Conservation (phyloP, 352 stramenopile species). For the Plasmopara halstedii region DNA sequence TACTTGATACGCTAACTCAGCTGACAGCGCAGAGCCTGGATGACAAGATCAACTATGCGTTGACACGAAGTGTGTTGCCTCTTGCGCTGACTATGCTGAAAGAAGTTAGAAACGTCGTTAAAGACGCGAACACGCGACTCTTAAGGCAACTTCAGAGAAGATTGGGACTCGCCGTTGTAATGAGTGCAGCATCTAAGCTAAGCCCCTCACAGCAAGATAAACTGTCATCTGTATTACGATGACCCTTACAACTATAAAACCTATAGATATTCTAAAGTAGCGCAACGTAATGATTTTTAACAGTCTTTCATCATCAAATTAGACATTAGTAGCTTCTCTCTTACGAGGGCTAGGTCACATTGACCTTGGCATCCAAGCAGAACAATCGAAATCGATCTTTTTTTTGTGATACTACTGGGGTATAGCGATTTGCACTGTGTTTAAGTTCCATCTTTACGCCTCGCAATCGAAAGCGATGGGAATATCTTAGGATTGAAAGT, state of each 20-base stretch:
- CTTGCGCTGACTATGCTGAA: conserved; percentile 65
- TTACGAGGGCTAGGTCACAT: background rate
- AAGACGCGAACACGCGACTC: conserved; percentile 45
- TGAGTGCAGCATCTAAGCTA: conserved; percentile 32
- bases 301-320: conserved; percentile 5
- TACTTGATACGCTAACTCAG: conserved; percentile 45
- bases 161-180: conserved; percentile 12
- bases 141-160: conserved; percentile 23
- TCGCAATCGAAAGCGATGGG: no score
- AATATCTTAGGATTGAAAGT: no score
- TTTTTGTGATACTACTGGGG: no score
- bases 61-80: conserved; percentile 60
- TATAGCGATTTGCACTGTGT: no score
- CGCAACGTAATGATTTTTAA: conserved; percentile 18
- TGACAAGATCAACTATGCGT: conserved; percentile 45
- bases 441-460: no score
- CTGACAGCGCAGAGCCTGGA: conserved; percentile 25
- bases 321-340: no score
- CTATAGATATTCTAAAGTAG: background rate
- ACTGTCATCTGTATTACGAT: conserved; percentile 36
- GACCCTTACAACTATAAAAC: no score
- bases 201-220: conserved; percentile 48
- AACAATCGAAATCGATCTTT: no score
- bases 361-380: background rate
- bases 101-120: conserved; percentile 68